Conservation (phyloP, 1,284 basidiomycete species). For the Ganoderma sp. region DNA sequence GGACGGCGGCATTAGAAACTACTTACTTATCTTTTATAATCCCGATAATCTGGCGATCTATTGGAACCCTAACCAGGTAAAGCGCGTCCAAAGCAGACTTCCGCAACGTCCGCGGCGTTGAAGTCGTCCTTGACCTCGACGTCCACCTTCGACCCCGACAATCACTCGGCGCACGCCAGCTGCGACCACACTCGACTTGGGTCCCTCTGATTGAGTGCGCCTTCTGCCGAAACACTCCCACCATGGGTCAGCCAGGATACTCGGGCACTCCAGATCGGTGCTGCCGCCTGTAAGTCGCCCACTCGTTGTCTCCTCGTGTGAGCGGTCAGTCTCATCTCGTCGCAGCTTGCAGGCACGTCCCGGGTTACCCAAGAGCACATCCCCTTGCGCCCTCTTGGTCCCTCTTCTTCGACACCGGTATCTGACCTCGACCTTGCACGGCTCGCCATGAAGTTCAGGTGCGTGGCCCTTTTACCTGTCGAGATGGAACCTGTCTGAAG, state of each 20-base stretch:
- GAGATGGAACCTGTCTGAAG: not conserved
- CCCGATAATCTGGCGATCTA: not conserved
- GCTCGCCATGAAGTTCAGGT: constrained; percentile 56
- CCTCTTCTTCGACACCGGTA: constrained; percentile 10
- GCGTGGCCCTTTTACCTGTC: constrained; percentile 13
- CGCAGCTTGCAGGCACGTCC: constrained; percentile 23
- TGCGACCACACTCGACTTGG: not conserved
- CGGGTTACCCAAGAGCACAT: constrained; percentile 35
- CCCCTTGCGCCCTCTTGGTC: constrained; percentile 37
- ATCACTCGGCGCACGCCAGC: not conserved
- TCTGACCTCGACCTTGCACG: constrained; percentile 28
- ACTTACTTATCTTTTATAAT: not conserved
- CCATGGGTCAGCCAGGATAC: constrained; percentile 10
- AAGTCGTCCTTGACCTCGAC: not conserved
- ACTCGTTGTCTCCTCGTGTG: constrained; percentile 6
- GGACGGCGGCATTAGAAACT: not conserved
- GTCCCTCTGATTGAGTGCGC: not conserved
- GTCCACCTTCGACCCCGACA: not conserved
- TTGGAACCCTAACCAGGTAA: too few relatives aligned
- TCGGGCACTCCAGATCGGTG: constrained; percentile 38
- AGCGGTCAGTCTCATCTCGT: constrained; percentile 2
- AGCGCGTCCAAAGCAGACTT: too few relatives aligned
- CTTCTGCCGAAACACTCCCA: not conserved
- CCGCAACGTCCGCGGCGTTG: too few relatives aligned
- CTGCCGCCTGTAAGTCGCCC: not conserved